Conservation (phyloP, 2,329 filamentous ascomycete genomes). For the Pseudogymnoascus sp. region DNA sequence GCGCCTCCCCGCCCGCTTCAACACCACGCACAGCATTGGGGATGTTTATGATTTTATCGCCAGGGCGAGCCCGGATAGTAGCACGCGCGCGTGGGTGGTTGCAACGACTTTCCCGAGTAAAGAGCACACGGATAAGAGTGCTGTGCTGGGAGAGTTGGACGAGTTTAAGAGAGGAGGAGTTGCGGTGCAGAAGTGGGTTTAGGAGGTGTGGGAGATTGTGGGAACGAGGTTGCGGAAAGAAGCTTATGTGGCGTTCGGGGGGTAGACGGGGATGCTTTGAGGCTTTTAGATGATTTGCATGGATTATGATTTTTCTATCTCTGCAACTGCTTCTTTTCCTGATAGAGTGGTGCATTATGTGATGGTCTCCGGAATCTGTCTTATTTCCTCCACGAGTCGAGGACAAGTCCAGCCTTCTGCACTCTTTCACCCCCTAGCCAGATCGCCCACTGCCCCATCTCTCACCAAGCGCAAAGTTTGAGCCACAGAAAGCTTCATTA, state of each 20-base stretch:
- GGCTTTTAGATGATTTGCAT: not conserved
- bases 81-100: constrained; percentile 58
- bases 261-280: constrained; percentile 3
- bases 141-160: constrained; percentile 50
- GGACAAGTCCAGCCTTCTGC: no score
- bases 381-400: not conserved
- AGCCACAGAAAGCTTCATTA: no score
- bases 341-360: not conserved
- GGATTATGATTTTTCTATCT: not conserved
- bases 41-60: constrained; percentile 71
- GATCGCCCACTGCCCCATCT: no score
- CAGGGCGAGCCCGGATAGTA: constrained; percentile 50
- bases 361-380: no score
- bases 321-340: not conserved
- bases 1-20: constrained; percentile 71
- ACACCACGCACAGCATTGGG: constrained; percentile 67
- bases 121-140: constrained; percentile 61
- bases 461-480: no score
- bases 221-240: not conserved
- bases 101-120: constrained; percentile 80
- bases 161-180: constrained; percentile 61
- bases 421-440: no score
- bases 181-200: constrained; percentile 50
- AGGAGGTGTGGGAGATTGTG: not conserved
- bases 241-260: constrained; percentile 1